phyloP scores from a whole-genome alignment of 192 early-diverging fungal species.

The Coemansia sp. region DNA sequence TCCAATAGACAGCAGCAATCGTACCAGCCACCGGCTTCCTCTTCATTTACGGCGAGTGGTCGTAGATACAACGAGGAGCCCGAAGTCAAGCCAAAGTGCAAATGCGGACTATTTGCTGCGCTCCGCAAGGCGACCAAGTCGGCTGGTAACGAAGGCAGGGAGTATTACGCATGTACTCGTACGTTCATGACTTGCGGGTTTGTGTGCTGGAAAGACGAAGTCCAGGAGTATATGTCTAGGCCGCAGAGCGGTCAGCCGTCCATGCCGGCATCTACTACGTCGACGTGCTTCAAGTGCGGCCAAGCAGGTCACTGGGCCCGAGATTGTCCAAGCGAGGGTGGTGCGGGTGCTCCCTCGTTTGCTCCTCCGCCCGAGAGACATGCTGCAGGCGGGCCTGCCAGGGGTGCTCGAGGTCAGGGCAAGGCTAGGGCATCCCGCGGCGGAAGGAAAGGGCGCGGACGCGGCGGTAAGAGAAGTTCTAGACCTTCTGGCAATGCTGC shows the following conservation, averaged over 20 bases:
- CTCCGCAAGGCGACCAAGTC: conserved; percentile 16
- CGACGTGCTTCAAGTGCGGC: conserved; percentile 39
- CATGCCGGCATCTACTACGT: conserved; percentile 5
- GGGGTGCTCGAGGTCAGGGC: conserved; percentile 14
- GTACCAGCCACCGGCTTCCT: conserved; percentile 2
- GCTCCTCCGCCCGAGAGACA: neutral
- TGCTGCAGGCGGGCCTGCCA: conserved; percentile 16
- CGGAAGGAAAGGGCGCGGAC: conserved; percentile 11
- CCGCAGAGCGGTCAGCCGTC: neutral
- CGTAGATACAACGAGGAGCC: conserved; percentile 4
- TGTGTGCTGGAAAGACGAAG: conserved; percentile 45
- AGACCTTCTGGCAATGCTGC: neutral
- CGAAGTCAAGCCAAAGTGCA: conserved; percentile 50
- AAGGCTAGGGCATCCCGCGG: conserved; percentile 7
- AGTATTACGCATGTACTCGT: conserved; percentile 58
- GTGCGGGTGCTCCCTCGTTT: neutral
- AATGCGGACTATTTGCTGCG: conserved; percentile 53
- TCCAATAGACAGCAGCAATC: neutral
- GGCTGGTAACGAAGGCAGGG: conserved; percentile 55
- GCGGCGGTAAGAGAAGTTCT: neutral
- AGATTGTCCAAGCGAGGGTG: conserved; percentile 25
- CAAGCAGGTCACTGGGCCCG: conserved; percentile 50
- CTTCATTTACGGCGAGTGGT: neutral
- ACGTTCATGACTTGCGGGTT: conserved; percentile 39
- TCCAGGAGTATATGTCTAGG: conserved; percentile 19